Evolutionary conservation across 805 yeast species (phyloP).

Genomic region (Wickerhamiella azyma): DNA sequence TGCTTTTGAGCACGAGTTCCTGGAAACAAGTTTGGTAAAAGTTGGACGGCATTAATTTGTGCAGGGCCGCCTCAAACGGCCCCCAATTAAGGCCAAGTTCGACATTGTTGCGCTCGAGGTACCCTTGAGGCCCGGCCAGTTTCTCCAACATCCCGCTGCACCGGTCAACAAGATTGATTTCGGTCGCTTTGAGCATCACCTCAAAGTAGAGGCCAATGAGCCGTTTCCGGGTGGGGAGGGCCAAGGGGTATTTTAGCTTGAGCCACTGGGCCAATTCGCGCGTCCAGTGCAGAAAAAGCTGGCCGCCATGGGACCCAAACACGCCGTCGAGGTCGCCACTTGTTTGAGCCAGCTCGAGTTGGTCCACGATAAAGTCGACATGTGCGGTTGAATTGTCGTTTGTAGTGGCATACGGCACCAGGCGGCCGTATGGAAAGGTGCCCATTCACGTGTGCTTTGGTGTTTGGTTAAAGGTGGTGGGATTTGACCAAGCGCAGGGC

Average conservation of each 20-base stretch:
- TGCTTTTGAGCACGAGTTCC: slow-evolving; percentile 13
- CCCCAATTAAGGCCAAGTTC: slow-evolving; percentile 41
- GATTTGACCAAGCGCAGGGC: neutral
- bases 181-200: slow-evolving; percentile 60
- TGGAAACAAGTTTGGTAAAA: slow-evolving; percentile 16
- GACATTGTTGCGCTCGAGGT: slow-evolving; percentile 17
- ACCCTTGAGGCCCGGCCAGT: slow-evolving; percentile 36
- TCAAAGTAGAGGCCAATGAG: slow-evolving; percentile 60
- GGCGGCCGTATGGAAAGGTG: slow-evolving; percentile 28
- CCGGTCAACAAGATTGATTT: slow-evolving; percentile 42
- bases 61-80: slow-evolving; percentile 30
- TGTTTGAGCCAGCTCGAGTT: slow-evolving; percentile 62
- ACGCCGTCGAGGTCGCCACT: slow-evolving; percentile 64
- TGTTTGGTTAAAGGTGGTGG: neutral
- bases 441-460: slow-evolving; percentile 14
- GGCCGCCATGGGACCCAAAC: slow-evolving; percentile 43
- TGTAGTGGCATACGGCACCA: slow-evolving; percentile 68
- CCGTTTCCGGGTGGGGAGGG: slow-evolving; percentile 44
- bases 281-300: slow-evolving; percentile 73
- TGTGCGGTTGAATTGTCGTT: slow-evolving; percentile 53
- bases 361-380: slow-evolving; percentile 64
- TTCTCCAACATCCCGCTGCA: slow-evolving; percentile 49
- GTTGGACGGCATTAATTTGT: slow-evolving; percentile 14
- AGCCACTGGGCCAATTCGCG: slow-evolving; percentile 69
- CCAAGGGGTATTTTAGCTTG: slow-evolving; percentile 66